Evolutionary conservation across 768 basidiomycete species (phyloP).

Genomic region (Boletus rubropictus): DNA sequence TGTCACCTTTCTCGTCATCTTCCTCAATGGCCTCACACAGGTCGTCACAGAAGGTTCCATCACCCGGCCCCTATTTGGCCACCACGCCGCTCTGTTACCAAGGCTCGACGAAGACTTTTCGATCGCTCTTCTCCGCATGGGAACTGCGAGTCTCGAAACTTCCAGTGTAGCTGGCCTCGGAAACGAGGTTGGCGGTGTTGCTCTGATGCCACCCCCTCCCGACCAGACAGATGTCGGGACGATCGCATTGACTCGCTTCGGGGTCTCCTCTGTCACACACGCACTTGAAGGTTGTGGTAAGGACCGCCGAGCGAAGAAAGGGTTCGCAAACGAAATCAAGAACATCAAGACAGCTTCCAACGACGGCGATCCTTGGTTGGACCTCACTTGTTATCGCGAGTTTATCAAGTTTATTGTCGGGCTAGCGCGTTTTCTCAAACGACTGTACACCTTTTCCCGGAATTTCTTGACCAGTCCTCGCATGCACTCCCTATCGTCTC

Average conservation of each 20-base stretch:
- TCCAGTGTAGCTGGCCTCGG: conserved; percentile 66
- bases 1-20: conserved; percentile 53
- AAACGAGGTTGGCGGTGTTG: conserved; percentile 63
- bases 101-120: conserved; percentile 70
- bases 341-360: conserved; percentile 32
- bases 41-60: conserved; percentile 56
- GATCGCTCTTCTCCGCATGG: conserved; percentile 62
- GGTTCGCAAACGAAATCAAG: conserved; percentile 49
- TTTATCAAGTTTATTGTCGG: conserved; percentile 31
- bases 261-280: conserved; percentile 36
- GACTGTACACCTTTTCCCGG: conserved; percentile 13
- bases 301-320: conserved; percentile 26
- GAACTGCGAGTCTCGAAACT: conserved; percentile 70
- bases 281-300: conserved; percentile 24
- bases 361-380: conserved; percentile 36
- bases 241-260: conserved; percentile 38
- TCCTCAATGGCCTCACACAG: conserved; percentile 61
- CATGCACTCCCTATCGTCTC: conserved; percentile 3
- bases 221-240: conserved; percentile 26
- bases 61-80: conserved; percentile 54
- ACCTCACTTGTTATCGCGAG: conserved; percentile 39
- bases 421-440: conserved; percentile 25
- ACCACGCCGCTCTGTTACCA: conserved; percentile 37
- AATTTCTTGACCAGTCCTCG: conserved; percentile 16
- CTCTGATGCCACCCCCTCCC: conserved; percentile 14